Base-by-base conservation (phyloP, 2,329 filamentous ascomycete genomes). In the Aureobasidium sp. region DNA sequence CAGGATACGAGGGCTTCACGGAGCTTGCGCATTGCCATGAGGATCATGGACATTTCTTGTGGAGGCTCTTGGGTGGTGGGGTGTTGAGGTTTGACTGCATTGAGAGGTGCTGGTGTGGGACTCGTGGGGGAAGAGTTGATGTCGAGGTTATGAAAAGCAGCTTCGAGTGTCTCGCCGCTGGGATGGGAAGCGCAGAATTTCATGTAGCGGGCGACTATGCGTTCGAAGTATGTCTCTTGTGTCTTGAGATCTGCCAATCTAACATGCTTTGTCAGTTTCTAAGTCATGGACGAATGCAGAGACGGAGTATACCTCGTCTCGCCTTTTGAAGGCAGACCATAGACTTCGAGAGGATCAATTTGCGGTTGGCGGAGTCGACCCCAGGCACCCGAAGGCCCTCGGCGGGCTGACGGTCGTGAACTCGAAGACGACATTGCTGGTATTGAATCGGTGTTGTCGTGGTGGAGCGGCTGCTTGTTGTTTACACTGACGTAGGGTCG, bases 271-370 rank as follows among this genome's bases (percentile, higher is more conserved):
- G 29, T 50, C 8, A 48, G 46, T 32, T 17, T 8, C 5, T 9
- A 26, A 34, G 32, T 23, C 27, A 32, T n/a, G 13, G 7, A 15
- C 3, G 8, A 13, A 12, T 5, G 27, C 32, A 36, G 7, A 13
- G 39, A 3, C n/a, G 1, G 23, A 13, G 10, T 26, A 27, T 79
- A 93, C 91, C 89, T 87, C 52, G 82, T 89, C 74, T 97, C 93
- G 58, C 93, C 93, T 72, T 96, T 97, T 2, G 91, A 96, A 5
- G 90, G 90, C 66, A 96, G 81, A 1, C 93, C 92, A 67, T 95
- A 88, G 64, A 80, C 83, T 68, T 95, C 89, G 32, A 97, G 79
- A 15, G 89, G 84, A 73, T 97, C 91, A 62, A 85, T 78, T 48
- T 87, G 84, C 64, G 87, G 82, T 13, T 89, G 87, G 73, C 88